Evolutionary conservation across 2,329 filamentous ascomycete genomes (phyloP), one percentile per base, ranked within the genome.

Genomic region (Hysterium pulicare): DNA sequence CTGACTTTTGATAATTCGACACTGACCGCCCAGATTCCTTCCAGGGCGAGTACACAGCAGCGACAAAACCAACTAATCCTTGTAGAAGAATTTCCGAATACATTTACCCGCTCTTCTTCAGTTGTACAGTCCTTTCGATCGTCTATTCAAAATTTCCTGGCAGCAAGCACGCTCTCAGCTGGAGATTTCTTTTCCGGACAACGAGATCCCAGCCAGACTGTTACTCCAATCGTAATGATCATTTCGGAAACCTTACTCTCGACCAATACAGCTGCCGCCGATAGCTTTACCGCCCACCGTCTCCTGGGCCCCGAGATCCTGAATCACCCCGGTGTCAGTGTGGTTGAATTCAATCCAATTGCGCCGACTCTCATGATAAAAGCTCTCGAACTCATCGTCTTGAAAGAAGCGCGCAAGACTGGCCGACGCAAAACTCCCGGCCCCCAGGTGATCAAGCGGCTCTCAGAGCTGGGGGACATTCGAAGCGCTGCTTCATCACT

Each of bases 331-430:
- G 83, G 84, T 11, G 83, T 89, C 2, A 82, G 80, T 7, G 74
- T 87, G 4, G 88, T 98, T 50, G 90, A 95, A 51, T 98, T 97
- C 70, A 98, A 98, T 57, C 79, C 86, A 10, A 84, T 98, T 47
- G 93, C 93, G 0, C 84, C 89, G 0, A 93, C 91, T 0, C 79
- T 91, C 32, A 78, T 98, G 57, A 77, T 82, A 10, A 95, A 91
- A 66, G 91, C 91, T 1, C 71, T 98, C 4, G 86, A 93, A 42
- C 66, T 87, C 2, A 77, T 95, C 2, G 79, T 97, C 1, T 76
- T 86, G 54, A 96, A 96, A 63, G 90, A 97, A 66, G 85, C 90
- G 1, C 77, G 84, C 13, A 82, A 83, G 51, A 94, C 88, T 2
- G 86, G 85, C 3, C 77, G 89, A 39, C 80, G 78, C 42, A 83